phyloP scores from a whole-genome alignment of 495 filamentous ascomycete genomes.

The Parmelia sp. region DNA sequence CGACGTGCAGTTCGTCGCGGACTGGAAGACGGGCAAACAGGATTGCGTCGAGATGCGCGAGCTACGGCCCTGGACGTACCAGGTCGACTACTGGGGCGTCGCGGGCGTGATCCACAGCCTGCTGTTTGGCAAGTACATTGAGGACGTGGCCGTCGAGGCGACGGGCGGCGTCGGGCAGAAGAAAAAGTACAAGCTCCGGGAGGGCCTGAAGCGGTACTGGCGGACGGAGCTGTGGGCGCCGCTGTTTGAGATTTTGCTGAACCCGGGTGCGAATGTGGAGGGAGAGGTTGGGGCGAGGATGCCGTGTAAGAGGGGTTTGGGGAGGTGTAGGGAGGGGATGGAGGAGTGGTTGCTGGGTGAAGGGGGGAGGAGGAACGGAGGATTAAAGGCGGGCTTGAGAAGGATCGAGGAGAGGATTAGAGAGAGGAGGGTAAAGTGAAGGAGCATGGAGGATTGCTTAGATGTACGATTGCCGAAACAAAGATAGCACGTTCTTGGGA shows the following conservation, averaged over 20 bases:
- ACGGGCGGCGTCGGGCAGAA: slow-evolving; percentile 40
- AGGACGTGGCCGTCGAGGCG: slow-evolving; percentile 58
- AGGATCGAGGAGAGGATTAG: slow-evolving; percentile 62
- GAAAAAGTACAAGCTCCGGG: slow-evolving; percentile 64
- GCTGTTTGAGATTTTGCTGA: slow-evolving; percentile 80
- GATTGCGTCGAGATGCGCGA: slow-evolving; percentile 96
- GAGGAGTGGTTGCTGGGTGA: slow-evolving; percentile 76
- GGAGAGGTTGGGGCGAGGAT: slow-evolving; percentile 52
- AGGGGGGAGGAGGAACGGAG: slow-evolving; percentile 71
- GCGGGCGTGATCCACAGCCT: slow-evolving; percentile 80
- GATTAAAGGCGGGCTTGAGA: slow-evolving; percentile 49
- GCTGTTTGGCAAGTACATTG: slow-evolving; percentile 91
- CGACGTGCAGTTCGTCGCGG: slow-evolving; percentile 81
- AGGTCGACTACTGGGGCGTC: slow-evolving; percentile 89
- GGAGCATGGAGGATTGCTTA: not conserved
- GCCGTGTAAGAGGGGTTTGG: slow-evolving; percentile 57
- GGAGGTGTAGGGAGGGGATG: slow-evolving; percentile 59
- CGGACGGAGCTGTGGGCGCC: slow-evolving; percentile 83
- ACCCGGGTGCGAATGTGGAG: slow-evolving; percentile 60
- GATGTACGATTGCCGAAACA: too few species aligned
- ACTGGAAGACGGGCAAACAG: slow-evolving; percentile 77
- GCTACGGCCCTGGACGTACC: slow-evolving; percentile 87
- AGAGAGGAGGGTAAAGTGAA: slow-evolving; percentile 55
- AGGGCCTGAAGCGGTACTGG: slow-evolving; percentile 87
- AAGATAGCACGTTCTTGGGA: too few species aligned